Conservation (phyloP, 352 stramenopile genomes). For the Phytopythium oedochilum region DNA sequence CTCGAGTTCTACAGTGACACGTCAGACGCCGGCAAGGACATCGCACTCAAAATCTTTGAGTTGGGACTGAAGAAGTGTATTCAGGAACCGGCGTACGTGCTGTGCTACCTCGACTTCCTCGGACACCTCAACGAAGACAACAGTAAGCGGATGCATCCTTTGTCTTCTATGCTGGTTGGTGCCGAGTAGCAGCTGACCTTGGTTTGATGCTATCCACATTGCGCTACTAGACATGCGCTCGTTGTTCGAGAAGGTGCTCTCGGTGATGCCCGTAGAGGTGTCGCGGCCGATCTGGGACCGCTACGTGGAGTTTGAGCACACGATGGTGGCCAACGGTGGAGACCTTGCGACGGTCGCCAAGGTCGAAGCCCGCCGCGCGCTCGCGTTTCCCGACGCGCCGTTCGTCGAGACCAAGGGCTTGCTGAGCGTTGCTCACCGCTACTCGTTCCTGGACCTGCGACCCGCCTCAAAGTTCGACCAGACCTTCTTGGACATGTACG, state of each 20-base stretch:
- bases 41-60: constrained; percentile 88
- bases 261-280: constrained; percentile 76
- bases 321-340: constrained; percentile 78
- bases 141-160: constrained; percentile 39
- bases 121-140: constrained; percentile 87
- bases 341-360: constrained; percentile 82
- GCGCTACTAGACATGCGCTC: constrained; percentile 90
- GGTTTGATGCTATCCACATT: no score
- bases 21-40: constrained; percentile 78
- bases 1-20: constrained; percentile 85
- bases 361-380: constrained; percentile 69
- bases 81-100: constrained; percentile 75
- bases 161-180: background rate
- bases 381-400: constrained; percentile 70
- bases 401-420: constrained; percentile 83
- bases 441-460: constrained; percentile 74
- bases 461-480: constrained; percentile 55
- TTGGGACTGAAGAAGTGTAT: constrained; percentile 87
- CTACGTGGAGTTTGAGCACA: constrained; percentile 86
- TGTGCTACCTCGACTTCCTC: constrained; percentile 86
- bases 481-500: constrained; percentile 81
- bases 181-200: no score
- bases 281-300: constrained; percentile 84
- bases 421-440: constrained; percentile 72
- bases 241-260: constrained; percentile 86